A percentile compares a stretch with the other conserved stretches of the same genome.
These are phyloP conservation scores for Ambrosia trifida DNA, from an alignment of 129 eudicot species.

Conservation along the genomic window DNA sequence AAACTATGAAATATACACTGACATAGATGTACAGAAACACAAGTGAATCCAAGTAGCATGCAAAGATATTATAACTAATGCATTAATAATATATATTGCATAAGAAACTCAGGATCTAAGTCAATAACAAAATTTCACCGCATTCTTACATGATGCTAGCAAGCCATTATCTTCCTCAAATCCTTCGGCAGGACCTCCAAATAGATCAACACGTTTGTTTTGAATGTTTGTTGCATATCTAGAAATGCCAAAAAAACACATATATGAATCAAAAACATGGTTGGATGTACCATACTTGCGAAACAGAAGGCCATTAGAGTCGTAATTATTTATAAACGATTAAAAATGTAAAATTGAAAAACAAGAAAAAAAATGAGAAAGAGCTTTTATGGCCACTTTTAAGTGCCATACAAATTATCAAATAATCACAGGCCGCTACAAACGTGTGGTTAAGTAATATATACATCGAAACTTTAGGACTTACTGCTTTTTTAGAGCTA, in stretches of 20 bases:
- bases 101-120: not conserved
- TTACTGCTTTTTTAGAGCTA: conserved; percentile 93
- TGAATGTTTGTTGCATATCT: conserved; percentile 80
- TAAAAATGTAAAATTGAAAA: not conserved
- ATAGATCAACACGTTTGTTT: conserved; percentile 79
- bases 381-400: not conserved
- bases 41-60: too few species aligned
- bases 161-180: conserved; percentile 68
- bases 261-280: conserved; percentile 7
- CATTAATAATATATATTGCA: not conserved
- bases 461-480: conserved; percentile 24
- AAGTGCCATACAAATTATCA: not conserved
- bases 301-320: not conserved
- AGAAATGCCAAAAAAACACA: conserved; percentile 24
- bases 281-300: conserved; percentile 5
- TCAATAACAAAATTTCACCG: not conserved
- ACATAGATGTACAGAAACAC: too few species aligned
- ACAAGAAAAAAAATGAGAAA: not conserved
- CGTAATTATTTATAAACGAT: not conserved
- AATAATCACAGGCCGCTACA: conserved; percentile 1
- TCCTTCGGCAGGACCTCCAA: conserved; percentile 74
- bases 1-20: not conserved
- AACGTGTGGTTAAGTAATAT: not conserved
- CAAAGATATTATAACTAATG: too few species aligned
- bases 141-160: conserved; percentile 77